Percentiles rank a stretch among this genome's conserved stretches.
Evolutionary conservation across 179 eudicot species (phyloP).

Genomic region (Heliamphora pulchella): DNA sequence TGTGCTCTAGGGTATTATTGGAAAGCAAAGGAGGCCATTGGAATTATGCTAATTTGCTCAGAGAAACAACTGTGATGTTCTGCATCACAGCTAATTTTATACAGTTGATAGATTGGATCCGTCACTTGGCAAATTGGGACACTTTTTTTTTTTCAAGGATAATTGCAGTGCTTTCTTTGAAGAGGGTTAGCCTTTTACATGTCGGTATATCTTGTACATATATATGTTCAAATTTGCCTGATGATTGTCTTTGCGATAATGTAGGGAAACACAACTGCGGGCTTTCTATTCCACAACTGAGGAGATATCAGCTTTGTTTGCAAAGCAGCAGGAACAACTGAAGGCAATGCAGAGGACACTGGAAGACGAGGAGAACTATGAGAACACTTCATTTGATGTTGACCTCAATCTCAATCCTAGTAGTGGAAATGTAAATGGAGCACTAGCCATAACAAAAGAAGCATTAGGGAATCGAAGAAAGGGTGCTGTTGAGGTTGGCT

Average conservation of each 20-base stretch:
- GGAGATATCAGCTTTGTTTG: constrained; percentile 64
- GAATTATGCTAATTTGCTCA: background rate
- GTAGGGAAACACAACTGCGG: constrained; percentile 91
- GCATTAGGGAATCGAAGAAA: constrained; percentile 29
- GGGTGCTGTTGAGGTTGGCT: constrained; percentile 27
- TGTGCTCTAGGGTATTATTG: background rate
- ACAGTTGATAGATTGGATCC: background rate
- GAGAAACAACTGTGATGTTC: background rate
- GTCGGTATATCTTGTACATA: background rate
- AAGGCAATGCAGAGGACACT: constrained; percentile 91
- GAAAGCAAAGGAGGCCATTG: background rate
- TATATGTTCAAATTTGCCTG: background rate
- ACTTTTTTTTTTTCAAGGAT: background rate
- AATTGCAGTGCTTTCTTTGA: no score
- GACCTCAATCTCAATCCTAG: constrained; percentile 27
- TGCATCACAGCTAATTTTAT: background rate
- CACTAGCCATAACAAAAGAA: constrained; percentile 26
- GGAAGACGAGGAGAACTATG: constrained; percentile 89
- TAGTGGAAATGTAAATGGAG: constrained; percentile 21
- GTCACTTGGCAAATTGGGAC: background rate
- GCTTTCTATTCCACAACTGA: constrained; percentile 95
- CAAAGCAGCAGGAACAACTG: constrained; percentile 93
- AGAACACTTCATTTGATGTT: constrained; percentile 52
- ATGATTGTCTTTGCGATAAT: background rate
- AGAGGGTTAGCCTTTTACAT: no score